Evolutionary conservation across 1,284 basidiomycete species (phyloP), one percentile per base, ranked within the genome.

Genomic region (Exobasidium rhododendri): DNA sequence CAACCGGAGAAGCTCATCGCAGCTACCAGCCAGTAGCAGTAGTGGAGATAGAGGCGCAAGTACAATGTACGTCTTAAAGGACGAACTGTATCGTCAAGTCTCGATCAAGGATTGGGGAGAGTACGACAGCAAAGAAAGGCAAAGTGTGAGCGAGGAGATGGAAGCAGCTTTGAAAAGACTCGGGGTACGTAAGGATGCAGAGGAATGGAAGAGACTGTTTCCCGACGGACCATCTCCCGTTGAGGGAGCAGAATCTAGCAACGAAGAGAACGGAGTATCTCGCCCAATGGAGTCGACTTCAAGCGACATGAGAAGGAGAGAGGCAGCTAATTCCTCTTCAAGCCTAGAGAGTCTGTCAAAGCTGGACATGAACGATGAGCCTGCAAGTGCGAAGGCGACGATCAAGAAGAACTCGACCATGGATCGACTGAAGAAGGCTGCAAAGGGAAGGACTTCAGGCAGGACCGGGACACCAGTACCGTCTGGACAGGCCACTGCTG

Each of bases 371-470:
- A 20, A 7, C 7, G 47, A 50, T 7, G 47, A 50, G 47, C 47
- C 10, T 10, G 24, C 20, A 31, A 26, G 7, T 50, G 47, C 10
- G 20, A 40, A 40, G 35, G 7, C 35, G 17, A 50, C 3, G 5
- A 55, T 20, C 28, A 55, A 55, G 28, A 55, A 55, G 30, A 26
- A 26, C 14, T 26, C 52, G 29, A 55, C 52, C n/a, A 55, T 30
- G 30, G 40, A 55, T 17, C 52, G 52, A 5, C 52, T 55, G n/a
- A 22, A 20, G n/a, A 26, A 31, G 14, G 52, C 52, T 24, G 52
- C 52, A 55, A 55, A 55, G 17, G 52, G 52, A n/a, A 55, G 35
- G 52, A 11, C 17, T 4, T 40, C 52, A 3, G 14, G n/a, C 22
- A 26, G 13, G 14, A 14, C 20, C 13, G 35, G 14, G 20, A 44